Evolutionary conservation across 768 basidiomycete species (phyloP), one percentile per base, ranked within the genome.

Genomic region (Lactarius vividus): DNA sequence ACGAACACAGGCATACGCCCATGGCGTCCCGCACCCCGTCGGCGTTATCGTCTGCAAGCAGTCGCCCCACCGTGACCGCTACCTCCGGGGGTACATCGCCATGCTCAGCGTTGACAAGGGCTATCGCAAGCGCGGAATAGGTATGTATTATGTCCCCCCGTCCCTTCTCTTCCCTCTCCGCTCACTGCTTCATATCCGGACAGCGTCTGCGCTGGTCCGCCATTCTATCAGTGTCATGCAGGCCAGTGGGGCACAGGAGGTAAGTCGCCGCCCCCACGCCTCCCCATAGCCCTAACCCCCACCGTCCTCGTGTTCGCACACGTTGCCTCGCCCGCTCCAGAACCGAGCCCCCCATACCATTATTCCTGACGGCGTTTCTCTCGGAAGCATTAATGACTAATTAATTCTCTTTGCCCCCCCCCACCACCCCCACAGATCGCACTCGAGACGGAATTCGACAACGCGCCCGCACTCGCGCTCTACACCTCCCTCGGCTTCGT

Each of bases 31-130:
- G 31, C 55, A 78, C 31, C 92, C 95, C 20, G 85, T 98, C 67
- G 97, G 94, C 33, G 92, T 93, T 18, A 93, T 99, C 66, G 90
- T 99, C 26, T 97, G 94, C 85, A 99, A 98, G 81, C 96, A 97
- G 78, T 94, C 94, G 71, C 82, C 85, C 75, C 97, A 98, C 78
- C 81, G 81, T 62, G 84, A 88, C 68, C 77, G 79, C 44, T 79
- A 85, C 11, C 92, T 94, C 74, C 79, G 97, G 74, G 97, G 97
- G 16, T 99, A 99, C 75, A 96, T 99, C 65, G 97, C 96, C 37
- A 98, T 99, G 97, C 84, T 99, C 62, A 94, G 92, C 73, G 94
- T 98, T 33, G 83, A 84, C 76, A 88, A 87, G 76, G 77, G 81
- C 44, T 97, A 88, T 85, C 82, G 95, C 42, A 98, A 98, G 97